Percentiles rank a stretch among this genome's conserved stretches.
Conservation (phyloP, 1,284 basidiomycete species). For the Irpex sp. region DNA sequence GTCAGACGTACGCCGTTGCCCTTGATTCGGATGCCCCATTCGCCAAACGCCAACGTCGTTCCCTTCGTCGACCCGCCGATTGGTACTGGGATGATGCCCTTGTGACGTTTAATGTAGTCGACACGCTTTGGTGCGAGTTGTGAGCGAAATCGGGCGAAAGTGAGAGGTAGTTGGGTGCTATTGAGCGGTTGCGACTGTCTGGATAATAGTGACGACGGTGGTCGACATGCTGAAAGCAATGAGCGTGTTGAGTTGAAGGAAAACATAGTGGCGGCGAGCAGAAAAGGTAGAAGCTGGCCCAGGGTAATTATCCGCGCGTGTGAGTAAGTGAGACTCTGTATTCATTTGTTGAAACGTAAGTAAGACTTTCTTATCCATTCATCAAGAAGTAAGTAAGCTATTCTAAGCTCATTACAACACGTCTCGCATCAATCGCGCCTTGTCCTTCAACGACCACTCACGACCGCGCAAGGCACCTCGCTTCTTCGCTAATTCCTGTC, state of each 20-base stretch:
- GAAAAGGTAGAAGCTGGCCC: background rate
- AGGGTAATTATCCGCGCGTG: no score
- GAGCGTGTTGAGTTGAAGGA: conserved; percentile 28
- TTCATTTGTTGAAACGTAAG: background rate
- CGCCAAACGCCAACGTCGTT: conserved; percentile 88
- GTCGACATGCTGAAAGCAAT: conserved; percentile 26
- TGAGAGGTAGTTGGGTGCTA: conserved; percentile 12
- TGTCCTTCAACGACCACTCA: conserved; percentile 10
- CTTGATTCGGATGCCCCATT: conserved; percentile 90
- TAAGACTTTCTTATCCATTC: background rate
- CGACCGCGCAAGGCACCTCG: background rate
- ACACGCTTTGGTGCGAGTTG: conserved; percentile 82
- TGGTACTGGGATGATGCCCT: conserved; percentile 81
- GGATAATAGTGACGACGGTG: conserved; percentile 17
- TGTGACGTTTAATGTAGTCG: conserved; percentile 84
- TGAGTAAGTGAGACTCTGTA: no score
- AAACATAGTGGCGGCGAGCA: conserved; percentile 19
- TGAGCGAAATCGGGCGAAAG: conserved; percentile 33
- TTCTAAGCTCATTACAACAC: conserved; percentile 1
- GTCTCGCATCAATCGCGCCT: background rate
- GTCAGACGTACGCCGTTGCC: conserved; percentile 81
- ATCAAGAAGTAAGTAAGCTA: background rate
- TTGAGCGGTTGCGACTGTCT: conserved; percentile 4
- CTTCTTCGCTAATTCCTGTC: background rate
- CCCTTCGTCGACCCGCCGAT: conserved; percentile 91